Conservation (phyloP, 2,329 filamentous ascomycete species). For the Ophiostoma sp. region DNA sequence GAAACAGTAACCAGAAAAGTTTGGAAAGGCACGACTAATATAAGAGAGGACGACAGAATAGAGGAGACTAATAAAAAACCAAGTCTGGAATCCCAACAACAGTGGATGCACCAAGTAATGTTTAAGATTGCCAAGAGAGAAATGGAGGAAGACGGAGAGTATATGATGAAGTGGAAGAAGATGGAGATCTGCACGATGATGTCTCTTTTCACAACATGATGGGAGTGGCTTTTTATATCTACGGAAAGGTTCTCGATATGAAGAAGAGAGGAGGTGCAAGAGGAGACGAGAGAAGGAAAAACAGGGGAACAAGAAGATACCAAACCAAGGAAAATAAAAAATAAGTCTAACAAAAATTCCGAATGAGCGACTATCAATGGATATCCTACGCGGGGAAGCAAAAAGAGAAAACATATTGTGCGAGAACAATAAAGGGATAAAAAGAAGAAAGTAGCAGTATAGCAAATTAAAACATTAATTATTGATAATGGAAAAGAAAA, state of each 20-base stretch:
- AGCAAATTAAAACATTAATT: neutral
- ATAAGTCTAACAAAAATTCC: neutral
- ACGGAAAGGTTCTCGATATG: neutral
- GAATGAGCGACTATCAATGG: neutral
- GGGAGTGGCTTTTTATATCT: neutral
- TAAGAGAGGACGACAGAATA: neutral
- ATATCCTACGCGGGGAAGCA: neutral
- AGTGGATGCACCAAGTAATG: constrained; percentile 6
- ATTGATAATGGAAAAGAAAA: neutral
- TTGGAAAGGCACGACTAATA: neutral
- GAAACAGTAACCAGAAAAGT: neutral
- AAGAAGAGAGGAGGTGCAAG: neutral
- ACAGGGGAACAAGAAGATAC: neutral
- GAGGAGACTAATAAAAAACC: neutral
- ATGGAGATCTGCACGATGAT: neutral
- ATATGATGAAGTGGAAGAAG: neutral
- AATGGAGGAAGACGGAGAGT: neutral
- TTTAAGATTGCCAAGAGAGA: constrained; percentile 8
- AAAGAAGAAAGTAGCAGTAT: neutral
- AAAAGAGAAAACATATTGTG: neutral
- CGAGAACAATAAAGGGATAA: neutral
- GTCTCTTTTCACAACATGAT: neutral
- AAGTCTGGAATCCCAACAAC: constrained; percentile 6
- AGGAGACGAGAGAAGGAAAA: neutral
- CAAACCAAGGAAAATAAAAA: neutral